These are phyloP conservation scores for Xylariaceae sp. DNA, from an alignment of 2,329 filamentous ascomycete species.

Conservation along the genomic window DNA sequence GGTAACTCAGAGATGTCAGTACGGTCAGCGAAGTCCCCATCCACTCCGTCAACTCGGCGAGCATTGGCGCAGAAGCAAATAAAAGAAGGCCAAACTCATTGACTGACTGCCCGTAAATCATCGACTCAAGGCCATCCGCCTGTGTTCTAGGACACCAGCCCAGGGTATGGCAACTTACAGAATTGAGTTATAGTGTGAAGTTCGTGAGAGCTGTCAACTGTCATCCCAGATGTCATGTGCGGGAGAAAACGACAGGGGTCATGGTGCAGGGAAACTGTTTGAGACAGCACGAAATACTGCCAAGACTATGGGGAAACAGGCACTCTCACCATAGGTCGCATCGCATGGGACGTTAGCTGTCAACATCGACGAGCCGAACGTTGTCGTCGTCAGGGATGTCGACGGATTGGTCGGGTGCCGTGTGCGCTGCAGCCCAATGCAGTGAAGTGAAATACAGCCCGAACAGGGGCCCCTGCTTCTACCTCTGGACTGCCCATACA, in stretches of 20 bases:
- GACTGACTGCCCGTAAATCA: no score
- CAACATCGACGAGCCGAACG: neutral
- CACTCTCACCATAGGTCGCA: no score
- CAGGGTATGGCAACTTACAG: neutral
- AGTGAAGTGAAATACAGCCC: no score
- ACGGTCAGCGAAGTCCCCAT: no score
- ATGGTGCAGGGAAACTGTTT: slow-evolving; percentile 11
- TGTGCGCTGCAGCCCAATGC: no score
- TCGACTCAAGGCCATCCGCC: no score
- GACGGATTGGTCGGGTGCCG: no score
- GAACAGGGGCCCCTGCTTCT: neutral
- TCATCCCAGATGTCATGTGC: neutral
- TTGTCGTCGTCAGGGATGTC: neutral
- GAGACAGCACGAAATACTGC: slow-evolving; percentile 4
- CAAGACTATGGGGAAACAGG: slow-evolving; percentile 15
- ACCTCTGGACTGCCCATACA: neutral
- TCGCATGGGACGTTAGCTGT: neutral
- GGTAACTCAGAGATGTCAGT: no score
- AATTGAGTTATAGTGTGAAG: neutral
- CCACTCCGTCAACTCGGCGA: no score
- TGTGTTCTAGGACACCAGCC: no score
- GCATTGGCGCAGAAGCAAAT: no score
- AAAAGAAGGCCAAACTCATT: no score
- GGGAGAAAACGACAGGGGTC: slow-evolving; percentile 4
- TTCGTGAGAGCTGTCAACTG: neutral